phyloP scores from a whole-genome alignment of 1,284 basidiomycete species.

The Sanghuangporus sanghuang region DNA sequence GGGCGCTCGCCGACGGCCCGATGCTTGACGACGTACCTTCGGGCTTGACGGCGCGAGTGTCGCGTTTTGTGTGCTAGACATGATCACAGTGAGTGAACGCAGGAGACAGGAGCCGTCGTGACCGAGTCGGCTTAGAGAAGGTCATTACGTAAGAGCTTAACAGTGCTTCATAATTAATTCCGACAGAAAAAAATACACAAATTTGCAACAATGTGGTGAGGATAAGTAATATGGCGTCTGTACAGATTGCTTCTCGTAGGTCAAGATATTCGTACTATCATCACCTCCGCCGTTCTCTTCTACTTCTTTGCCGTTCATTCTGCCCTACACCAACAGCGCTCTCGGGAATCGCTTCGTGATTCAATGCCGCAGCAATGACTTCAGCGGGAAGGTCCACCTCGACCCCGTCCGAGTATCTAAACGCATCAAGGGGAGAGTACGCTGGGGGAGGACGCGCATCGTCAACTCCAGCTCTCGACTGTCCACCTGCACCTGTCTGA shows the following conservation, averaged over 20 bases:
- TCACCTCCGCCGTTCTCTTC: constrained; percentile 16
- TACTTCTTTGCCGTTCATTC: constrained; percentile 13
- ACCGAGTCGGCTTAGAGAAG: neutral
- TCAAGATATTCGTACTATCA: neutral
- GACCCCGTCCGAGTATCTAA: constrained; percentile 73
- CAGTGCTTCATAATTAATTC: neutral
- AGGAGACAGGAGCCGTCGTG: neutral
- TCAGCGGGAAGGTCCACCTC: constrained; percentile 80
- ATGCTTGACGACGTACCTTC: constrained; percentile 35
- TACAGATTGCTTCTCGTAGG: constrained; percentile 1
- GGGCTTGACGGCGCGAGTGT: constrained; percentile 30
- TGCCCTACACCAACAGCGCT: constrained; percentile 39
- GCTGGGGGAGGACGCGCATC: constrained; percentile 64
- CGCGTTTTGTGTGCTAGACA: constrained; percentile 26
- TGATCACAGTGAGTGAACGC: neutral
- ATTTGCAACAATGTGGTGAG: neutral
- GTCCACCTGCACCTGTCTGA: constrained; percentile 19
- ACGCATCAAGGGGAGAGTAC: constrained; percentile 79
- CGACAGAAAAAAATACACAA: neutral
- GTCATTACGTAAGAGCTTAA: neutral
- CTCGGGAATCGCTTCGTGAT: constrained; percentile 56
- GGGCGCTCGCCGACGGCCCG: constrained; percentile 44
- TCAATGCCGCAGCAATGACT: constrained; percentile 73
- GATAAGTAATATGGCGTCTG: neutral
- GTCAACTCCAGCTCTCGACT: constrained; percentile 14